Conservation (phyloP, 352 stramenopile species). For the Phytophthora pisi region DNA sequence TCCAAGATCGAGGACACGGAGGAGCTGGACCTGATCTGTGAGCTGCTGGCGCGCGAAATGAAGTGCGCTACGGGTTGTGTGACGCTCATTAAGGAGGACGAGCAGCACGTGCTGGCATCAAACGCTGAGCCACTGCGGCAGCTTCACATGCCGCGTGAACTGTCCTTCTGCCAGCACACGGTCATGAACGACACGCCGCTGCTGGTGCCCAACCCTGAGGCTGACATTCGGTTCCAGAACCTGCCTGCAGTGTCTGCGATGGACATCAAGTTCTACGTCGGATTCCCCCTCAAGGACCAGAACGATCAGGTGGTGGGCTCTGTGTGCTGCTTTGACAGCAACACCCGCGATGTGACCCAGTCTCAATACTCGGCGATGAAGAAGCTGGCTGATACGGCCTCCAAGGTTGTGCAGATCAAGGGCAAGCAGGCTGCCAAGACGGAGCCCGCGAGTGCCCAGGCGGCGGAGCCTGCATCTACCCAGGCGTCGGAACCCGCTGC, state of each 20-base stretch:
- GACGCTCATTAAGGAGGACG: conserved; percentile 60
- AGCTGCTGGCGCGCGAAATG: conserved; percentile 61
- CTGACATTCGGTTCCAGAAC: conserved; percentile 74
- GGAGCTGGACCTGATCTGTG: conserved; percentile 67
- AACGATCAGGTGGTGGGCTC: conserved; percentile 62
- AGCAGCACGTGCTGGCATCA: conserved; percentile 55
- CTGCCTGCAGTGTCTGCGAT: conserved; percentile 32
- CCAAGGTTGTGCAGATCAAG: conserved; percentile 44
- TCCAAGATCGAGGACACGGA: conserved; percentile 55
- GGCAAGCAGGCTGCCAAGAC: conserved; percentile 21
- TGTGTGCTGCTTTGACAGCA: conserved; percentile 64
- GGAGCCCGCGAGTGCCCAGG: too few relatives aligned
- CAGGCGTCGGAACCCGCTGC: conserved; percentile 1
- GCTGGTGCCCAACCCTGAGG: conserved; percentile 56
- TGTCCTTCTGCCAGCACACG: conserved; percentile 73
- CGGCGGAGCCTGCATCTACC: too few relatives aligned
- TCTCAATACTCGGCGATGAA: conserved; percentile 67
- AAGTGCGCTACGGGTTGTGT: conserved; percentile 57
- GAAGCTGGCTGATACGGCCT: conserved; percentile 53
- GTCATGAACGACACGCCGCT: conserved; percentile 72
- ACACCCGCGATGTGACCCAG: conserved; percentile 50
- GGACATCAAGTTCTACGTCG: conserved; percentile 52
- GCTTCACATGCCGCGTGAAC: conserved; percentile 52
- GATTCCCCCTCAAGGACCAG: conserved; percentile 45
- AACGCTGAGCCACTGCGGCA: conserved; percentile 34